phyloP scores from a whole-genome alignment of 495 filamentous ascomycete species.

The Tuber magnatum region DNA sequence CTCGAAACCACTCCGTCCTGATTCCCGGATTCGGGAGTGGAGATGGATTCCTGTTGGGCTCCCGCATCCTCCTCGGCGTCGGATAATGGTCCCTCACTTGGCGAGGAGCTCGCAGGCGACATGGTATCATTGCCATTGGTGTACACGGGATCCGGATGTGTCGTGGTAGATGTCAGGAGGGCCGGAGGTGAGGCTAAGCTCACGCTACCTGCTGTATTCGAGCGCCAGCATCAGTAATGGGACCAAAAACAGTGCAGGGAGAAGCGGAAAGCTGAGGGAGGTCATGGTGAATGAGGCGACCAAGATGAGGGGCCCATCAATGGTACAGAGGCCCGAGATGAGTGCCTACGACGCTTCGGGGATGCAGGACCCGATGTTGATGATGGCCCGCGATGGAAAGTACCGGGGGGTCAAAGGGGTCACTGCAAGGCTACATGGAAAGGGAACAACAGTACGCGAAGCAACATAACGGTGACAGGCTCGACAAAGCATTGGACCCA shows the following conservation, averaged over 20 bases:
- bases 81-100: constrained; percentile 37
- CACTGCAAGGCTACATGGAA: constrained; percentile 24
- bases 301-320: constrained; percentile 22
- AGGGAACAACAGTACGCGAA: constrained; percentile 22
- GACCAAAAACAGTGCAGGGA: constrained; percentile 21
- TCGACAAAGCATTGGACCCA: not conserved
- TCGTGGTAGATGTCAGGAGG: constrained; percentile 24
- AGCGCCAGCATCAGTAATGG: constrained; percentile 34
- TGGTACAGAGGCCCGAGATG: constrained; percentile 20
- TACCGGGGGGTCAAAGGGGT: constrained; percentile 25
- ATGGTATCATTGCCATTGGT: constrained; percentile 19
- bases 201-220: constrained; percentile 39
- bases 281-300: constrained; percentile 37
- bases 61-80: constrained; percentile 36
- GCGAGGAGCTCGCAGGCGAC: constrained; percentile 31
- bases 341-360: constrained; percentile 30
- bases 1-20: constrained; percentile 35
- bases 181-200: constrained; percentile 34
- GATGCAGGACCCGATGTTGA: constrained; percentile 38
- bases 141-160: constrained; percentile 29
- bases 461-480: not conserved
- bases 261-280: constrained; percentile 36
- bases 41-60: constrained; percentile 32
- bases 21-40: constrained; percentile 34
- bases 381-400: constrained; percentile 33